These are phyloP conservation scores for Microdochium nivale DNA, from an alignment of 2,329 filamentous ascomycete species.

Conservation along the genomic window DNA sequence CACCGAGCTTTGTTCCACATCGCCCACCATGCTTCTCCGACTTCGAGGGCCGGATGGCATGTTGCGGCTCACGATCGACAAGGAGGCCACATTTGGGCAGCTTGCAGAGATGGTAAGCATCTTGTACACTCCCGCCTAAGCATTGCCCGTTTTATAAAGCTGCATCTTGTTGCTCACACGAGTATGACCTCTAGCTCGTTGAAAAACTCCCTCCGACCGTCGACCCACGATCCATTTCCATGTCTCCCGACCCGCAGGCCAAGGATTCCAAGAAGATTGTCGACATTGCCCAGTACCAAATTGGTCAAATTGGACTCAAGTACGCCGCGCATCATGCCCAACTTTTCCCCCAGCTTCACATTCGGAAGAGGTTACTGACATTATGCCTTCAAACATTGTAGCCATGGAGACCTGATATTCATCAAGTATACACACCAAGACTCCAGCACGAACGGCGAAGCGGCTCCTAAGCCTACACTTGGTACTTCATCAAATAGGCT, in stretches of 20 bases:
- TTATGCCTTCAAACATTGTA: constrained; percentile 26
- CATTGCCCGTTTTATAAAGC: background rate
- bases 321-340: constrained; percentile 19
- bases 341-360: background rate
- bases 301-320: constrained; percentile 53
- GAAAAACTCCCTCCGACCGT: constrained; percentile 52
- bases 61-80: constrained; percentile 73
- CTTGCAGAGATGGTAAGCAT: constrained; percentile 44
- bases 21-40: constrained; percentile 66
- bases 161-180: background rate
- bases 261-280: constrained; percentile 49
- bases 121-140: background rate
- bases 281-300: constrained; percentile 46
- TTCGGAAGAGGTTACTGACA: constrained; percentile 6
- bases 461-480: constrained; percentile 26
- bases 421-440: constrained; percentile 63
- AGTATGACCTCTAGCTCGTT: constrained; percentile 36
- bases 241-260: constrained; percentile 53
- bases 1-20: background rate
- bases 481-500: constrained; percentile 53
- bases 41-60: constrained; percentile 90
- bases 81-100: constrained; percentile 62
- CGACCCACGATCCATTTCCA: constrained; percentile 48
- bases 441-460: constrained; percentile 24
- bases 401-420: constrained; percentile 88